phyloP scores from a whole-genome alignment of 2,329 filamentous ascomycete species.

The Calonectria hongkongensis region DNA sequence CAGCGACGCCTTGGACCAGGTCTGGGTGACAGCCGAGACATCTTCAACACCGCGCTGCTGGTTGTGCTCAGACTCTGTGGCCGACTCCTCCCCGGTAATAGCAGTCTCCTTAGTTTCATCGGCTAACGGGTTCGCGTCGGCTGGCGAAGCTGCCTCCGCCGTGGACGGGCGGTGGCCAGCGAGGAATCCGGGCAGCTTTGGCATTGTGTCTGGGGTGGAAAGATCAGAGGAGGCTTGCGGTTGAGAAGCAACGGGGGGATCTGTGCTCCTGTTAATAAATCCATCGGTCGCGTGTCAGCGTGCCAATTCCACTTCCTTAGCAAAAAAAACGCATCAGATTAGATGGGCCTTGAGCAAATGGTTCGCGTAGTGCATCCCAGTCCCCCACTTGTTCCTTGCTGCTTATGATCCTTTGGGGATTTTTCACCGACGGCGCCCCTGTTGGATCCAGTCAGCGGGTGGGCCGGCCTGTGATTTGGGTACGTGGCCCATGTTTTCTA shows the following conservation, averaged over 20 bases:
- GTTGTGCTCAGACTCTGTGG: constrained; percentile 2
- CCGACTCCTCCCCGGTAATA: neutral
- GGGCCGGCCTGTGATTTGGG: constrained; percentile 8
- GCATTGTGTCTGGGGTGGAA: neutral
- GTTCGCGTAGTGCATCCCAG: neutral
- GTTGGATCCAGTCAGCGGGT: neutral
- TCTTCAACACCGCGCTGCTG: constrained; percentile 57
- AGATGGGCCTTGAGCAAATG: neutral
- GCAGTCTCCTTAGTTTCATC: constrained; percentile 1
- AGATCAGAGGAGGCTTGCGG: neutral
- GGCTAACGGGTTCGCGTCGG: neutral
- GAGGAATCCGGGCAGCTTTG: constrained; percentile 15
- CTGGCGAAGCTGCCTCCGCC: neutral
- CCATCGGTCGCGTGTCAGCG: neutral
- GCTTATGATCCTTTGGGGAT: neutral
- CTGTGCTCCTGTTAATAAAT: constrained; percentile 2
- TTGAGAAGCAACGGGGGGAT: neutral
- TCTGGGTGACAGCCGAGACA: constrained; percentile 60
- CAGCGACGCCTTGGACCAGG: constrained; percentile 60
- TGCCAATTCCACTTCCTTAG: neutral
- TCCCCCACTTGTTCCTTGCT: neutral
- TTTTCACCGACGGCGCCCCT: neutral
- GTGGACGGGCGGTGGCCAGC: constrained; percentile 2
- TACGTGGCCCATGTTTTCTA: constrained; percentile 14
- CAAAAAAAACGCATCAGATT: constrained; percentile 19